Conservation (phyloP, 805 yeast species). For the Teunomyces atbi region DNA sequence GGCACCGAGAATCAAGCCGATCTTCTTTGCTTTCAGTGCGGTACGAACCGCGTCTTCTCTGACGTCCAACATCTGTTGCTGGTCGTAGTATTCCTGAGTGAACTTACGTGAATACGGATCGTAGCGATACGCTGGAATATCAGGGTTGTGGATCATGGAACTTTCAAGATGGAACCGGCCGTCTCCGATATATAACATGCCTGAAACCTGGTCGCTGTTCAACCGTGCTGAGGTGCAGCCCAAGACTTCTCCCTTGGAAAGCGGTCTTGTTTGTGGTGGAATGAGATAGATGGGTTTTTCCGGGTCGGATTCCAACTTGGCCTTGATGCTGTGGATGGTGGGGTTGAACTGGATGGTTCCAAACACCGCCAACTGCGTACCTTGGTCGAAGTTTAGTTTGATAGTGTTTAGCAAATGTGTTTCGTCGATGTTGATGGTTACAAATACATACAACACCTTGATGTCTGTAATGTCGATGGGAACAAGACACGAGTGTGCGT, state of each 20-base stretch:
- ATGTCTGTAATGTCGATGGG: slow-evolving; percentile 91
- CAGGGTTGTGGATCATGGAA: slow-evolving; percentile 96
- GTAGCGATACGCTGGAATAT: slow-evolving; percentile 85
- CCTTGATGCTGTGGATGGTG: slow-evolving; percentile 75
- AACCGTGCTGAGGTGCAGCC: slow-evolving; percentile 93
- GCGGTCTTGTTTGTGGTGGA: slow-evolving; percentile 90
- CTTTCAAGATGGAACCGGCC: slow-evolving; percentile 95
- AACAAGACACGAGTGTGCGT: slow-evolving; percentile 95
- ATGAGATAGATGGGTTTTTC: slow-evolving; percentile 56
- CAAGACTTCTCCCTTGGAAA: slow-evolving; percentile 92
- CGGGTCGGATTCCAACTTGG: slow-evolving; percentile 51
- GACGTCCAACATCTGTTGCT: slow-evolving; percentile 71
- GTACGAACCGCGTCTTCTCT: slow-evolving; percentile 69
- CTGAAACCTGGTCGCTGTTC: slow-evolving; percentile 60
- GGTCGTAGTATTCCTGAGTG: slow-evolving; percentile 86
- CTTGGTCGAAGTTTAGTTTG: slow-evolving; percentile 61
- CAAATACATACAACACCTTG: slow-evolving; percentile 92
- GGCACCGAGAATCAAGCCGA: slow-evolving; percentile 89
- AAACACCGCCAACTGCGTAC: slow-evolving; percentile 74
- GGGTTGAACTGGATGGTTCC: slow-evolving; percentile 98
- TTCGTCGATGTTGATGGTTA: slow-evolving; percentile 87
- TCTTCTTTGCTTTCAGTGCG: slow-evolving; percentile 59
- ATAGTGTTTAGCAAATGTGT: slow-evolving; percentile 77
- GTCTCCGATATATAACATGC: slow-evolving; percentile 91
- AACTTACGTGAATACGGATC: slow-evolving; percentile 94